Conservation (phyloP, 352 stramenopile genomes). For the Aphanomyces astaci region DNA sequence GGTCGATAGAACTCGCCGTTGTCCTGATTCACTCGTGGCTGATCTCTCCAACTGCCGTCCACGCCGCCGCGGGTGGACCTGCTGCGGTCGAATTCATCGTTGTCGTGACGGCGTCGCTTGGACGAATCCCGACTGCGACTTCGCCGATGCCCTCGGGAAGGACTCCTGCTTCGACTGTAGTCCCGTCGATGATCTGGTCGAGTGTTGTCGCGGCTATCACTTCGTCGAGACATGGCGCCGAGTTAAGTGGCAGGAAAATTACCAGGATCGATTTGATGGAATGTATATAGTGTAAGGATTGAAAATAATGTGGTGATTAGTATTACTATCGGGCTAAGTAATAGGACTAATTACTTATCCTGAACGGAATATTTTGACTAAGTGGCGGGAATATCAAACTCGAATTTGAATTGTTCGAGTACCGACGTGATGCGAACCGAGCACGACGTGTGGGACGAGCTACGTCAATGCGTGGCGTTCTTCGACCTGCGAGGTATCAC, state of each 20-base stretch:
- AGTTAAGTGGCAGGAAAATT: no score
- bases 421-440: background rate
- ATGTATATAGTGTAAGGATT: background rate
- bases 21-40: slow-evolving; percentile 4
- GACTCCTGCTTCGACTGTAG: slow-evolving; percentile 3
- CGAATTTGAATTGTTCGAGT: background rate
- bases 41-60: slow-evolving; percentile 21
- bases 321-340: no score
- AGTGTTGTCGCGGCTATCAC: background rate
- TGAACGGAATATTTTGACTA: background rate
- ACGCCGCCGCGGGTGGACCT: slow-evolving; percentile 9
- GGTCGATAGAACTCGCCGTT: background rate
- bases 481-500: slow-evolving; percentile 4
- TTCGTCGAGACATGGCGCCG: background rate
- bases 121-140: slow-evolving; percentile 14
- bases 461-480: background rate
- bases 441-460: background rate
- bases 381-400: slow-evolving; percentile 1
- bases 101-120: slow-evolving; percentile 1
- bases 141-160: background rate
- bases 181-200: background rate
- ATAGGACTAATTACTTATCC: no score
- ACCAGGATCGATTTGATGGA: background rate
- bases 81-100: background rate
- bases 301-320: no score